A percentile compares a stretch with the other conserved stretches of the same genome.
Conservation (phyloP, 2,329 filamentous ascomycete genomes). For the Chrysoporthe cubensis region DNA sequence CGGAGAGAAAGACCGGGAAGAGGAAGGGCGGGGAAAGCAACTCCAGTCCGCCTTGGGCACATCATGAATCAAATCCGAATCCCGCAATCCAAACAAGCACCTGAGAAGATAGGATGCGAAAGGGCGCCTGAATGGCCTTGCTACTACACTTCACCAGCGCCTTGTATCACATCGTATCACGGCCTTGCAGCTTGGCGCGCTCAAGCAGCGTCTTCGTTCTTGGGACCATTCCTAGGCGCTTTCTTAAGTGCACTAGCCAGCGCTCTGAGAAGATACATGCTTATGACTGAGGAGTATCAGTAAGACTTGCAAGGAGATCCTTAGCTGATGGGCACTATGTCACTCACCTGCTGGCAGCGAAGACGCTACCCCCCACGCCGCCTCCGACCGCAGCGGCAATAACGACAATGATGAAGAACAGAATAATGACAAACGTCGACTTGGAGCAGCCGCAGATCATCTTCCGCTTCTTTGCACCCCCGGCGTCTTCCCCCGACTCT, state of each 20-base stretch:
- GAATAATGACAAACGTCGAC: conserved; percentile 17
- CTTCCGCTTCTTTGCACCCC: neutral
- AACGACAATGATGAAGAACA: conserved; percentile 23
- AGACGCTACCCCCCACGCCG: conserved; percentile 19
- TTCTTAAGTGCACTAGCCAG: neutral
- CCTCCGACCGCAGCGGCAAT: conserved; percentile 20
- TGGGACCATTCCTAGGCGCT: too few relatives aligned
- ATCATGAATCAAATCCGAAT: neutral
- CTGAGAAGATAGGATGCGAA: neutral
- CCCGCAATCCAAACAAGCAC: neutral
- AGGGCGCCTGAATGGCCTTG: neutral
- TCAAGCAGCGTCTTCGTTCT: neutral
- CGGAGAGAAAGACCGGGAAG: too few relatives aligned
- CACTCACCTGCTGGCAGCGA: conserved; percentile 12
- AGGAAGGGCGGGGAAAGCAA: too few relatives aligned
- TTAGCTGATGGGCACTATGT: neutral
- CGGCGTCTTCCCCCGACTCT: neutral
- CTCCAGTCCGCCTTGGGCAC: too few relatives aligned
- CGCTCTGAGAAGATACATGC: neutral
- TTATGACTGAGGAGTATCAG: neutral
- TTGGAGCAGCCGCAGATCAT: conserved; percentile 20
- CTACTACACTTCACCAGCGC: neutral
- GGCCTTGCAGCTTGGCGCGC: neutral
- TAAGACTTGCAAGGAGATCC: neutral
- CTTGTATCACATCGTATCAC: neutral